Evolutionary conservation across 2,329 filamentous ascomycete genomes (phyloP).

Genomic region (Hypoxylon sp.): DNA sequence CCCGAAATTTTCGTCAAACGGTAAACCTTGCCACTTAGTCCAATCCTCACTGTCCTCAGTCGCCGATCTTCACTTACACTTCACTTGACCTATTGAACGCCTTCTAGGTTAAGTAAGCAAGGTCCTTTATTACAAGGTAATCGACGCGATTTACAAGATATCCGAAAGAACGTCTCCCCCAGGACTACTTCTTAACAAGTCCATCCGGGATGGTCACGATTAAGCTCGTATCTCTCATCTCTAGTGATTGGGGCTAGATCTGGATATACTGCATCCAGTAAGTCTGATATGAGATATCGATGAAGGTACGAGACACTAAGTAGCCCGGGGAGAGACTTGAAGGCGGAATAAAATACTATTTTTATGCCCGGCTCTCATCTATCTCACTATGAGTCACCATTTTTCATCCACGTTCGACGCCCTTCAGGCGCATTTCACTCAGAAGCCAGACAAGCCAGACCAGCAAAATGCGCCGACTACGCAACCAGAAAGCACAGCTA

Average conservation of each 20-base stretch:
- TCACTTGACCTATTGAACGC: background rate
- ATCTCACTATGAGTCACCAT: slow-evolving; percentile 46
- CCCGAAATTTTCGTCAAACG: slow-evolving; percentile 11
- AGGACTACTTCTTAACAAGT: background rate
- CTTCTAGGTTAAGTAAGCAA: too few relatives aligned
- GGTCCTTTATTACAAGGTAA: background rate
- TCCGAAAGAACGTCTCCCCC: background rate
- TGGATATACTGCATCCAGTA: slow-evolving; percentile 1
- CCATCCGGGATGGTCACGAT: slow-evolving; percentile 28
- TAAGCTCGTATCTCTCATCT: slow-evolving; percentile 8
- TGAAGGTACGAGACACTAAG: background rate
- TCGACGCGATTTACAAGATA: background rate
- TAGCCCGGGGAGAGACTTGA: background rate
- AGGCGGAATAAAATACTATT: background rate
- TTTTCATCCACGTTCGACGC: slow-evolving; percentile 49
- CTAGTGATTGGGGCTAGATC: slow-evolving; percentile 34
- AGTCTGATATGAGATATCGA: slow-evolving; percentile 5
- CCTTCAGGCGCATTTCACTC: slow-evolving; percentile 49
- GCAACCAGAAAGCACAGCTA: slow-evolving; percentile 13
- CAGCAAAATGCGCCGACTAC: slow-evolving; percentile 20
- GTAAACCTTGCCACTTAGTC: slow-evolving; percentile 19
- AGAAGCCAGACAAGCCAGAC: slow-evolving; percentile 31
- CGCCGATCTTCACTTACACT: slow-evolving; percentile 20
- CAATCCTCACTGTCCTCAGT: slow-evolving; percentile 3
- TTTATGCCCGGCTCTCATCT: background rate